Percentiles rank a stretch among this genome's conserved stretches.
phyloP scores from a whole-genome alignment of 164 flowering plant genomes.

The Hamamelis virginiana region DNA sequence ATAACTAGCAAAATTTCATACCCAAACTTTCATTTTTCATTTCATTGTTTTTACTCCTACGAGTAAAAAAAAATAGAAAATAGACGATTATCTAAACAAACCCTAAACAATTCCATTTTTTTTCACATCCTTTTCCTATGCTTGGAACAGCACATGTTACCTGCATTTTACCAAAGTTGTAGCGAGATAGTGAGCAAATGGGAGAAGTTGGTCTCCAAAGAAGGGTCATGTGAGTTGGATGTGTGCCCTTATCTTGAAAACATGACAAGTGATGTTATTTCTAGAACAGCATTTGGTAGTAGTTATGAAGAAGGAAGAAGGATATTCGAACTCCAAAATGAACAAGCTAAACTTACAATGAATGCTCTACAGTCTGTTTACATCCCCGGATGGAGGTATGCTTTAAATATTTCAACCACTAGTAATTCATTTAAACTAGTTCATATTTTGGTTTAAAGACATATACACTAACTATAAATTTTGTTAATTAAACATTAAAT shows the following conservation, averaged over 20 bases:
- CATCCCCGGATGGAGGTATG: slow-evolving; percentile 37
- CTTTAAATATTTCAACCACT: no score
- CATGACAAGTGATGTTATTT: slow-evolving; percentile 30
- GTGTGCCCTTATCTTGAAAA: slow-evolving; percentile 26
- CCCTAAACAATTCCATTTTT: no score
- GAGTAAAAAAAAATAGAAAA: no score
- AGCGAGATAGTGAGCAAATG: slow-evolving; percentile 20
- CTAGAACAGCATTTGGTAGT: slow-evolving; percentile 37
- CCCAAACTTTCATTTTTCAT: no score
- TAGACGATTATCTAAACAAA: no score
- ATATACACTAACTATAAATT: no score
- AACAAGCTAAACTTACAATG: slow-evolving; percentile 7
- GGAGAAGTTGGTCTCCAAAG: slow-evolving; percentile 12
- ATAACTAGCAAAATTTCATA: no score
- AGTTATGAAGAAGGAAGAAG: slow-evolving; percentile 30
- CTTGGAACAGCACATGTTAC: slow-evolving; percentile 28
- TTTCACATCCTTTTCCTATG: no score
- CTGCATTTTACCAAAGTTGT: slow-evolving; percentile 21
- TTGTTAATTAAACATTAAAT: no score
- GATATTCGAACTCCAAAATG: slow-evolving; percentile 27
- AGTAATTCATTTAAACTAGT: no score
- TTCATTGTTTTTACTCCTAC: no score
- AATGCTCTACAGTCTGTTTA: not conserved
- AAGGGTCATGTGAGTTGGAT: slow-evolving; percentile 27
- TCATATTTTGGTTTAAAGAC: no score